Percentiles rank a stretch among this genome's conserved stretches.
Conservation (phyloP, 192 early-diverging fungal genomes). For the Coemansia sp. region DNA sequence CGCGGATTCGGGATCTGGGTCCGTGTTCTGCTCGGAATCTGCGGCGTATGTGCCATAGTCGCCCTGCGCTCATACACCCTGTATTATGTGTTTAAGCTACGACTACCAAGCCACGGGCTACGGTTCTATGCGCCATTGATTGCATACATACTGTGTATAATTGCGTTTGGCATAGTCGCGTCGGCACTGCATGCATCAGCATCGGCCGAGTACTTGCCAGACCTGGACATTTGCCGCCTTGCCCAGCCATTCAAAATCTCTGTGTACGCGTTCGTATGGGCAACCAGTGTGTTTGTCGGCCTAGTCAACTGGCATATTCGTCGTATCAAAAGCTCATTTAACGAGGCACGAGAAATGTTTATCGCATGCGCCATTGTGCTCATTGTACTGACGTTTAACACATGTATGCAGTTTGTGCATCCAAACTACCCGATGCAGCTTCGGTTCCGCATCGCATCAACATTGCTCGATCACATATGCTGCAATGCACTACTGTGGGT, state of each 20-base stretch:
- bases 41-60: slow-evolving; percentile 15
- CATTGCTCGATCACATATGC: slow-evolving; percentile 16
- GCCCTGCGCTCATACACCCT: slow-evolving; percentile 27
- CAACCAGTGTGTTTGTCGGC: slow-evolving; percentile 8
- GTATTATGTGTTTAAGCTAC: slow-evolving; percentile 23
- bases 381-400: slow-evolving; percentile 14
- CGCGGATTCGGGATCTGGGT: slow-evolving; percentile 34
- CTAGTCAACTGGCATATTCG: slow-evolving; percentile 25
- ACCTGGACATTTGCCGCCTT: slow-evolving; percentile 16
- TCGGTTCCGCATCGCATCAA: slow-evolving; percentile 16
- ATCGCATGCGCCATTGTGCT: slow-evolving; percentile 25
- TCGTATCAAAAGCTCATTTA: slow-evolving; percentile 44
- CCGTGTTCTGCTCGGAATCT: slow-evolving; percentile 31
- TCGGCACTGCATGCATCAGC: slow-evolving; percentile 2
- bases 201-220: slow-evolving; percentile 12
- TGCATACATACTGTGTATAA: slow-evolving; percentile 8
- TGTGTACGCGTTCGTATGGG: slow-evolving; percentile 25
- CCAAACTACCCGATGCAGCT: slow-evolving; percentile 21
- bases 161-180: slow-evolving; percentile 17
- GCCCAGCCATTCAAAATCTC: slow-evolving; percentile 24
- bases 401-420: slow-evolving; percentile 13
- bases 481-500: slow-evolving; percentile 27
- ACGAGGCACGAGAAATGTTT: slow-evolving; percentile 35
- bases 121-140: slow-evolving; percentile 23
- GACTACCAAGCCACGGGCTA: slow-evolving; percentile 12